A percentile compares a stretch with the other conserved stretches of the same genome.
Evolutionary conservation across 176 grass and related monocot genomes (phyloP).

Genomic region (Carex parvula): DNA sequence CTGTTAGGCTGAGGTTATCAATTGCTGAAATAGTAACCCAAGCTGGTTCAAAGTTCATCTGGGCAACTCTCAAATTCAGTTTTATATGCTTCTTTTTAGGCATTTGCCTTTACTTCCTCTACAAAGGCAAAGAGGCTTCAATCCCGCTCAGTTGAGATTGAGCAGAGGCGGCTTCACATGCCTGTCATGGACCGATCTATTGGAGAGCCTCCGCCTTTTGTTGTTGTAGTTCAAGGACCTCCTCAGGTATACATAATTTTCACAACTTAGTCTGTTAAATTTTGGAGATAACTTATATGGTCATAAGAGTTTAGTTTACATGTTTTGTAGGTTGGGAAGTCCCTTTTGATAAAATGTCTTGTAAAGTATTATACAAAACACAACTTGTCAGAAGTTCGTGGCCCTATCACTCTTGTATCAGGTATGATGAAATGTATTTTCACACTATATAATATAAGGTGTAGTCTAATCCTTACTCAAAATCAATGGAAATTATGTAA

Average conservation of each 20-base stretch:
- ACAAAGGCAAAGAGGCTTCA: constrained; percentile 79
- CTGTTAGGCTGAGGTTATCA: neutral
- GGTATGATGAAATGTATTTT: constrained; percentile 32
- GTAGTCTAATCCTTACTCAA: neutral
- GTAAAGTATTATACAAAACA: constrained; percentile 96
- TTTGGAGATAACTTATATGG: neutral
- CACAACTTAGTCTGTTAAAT: neutral
- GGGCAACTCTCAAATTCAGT: constrained; percentile 14
- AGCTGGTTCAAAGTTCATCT: neutral
- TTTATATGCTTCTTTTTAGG: constrained; percentile 39
- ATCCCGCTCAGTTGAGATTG: constrained; percentile 64
- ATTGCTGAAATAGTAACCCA: neutral
- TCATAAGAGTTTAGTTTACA: neutral
- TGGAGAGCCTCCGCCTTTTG: constrained; percentile 79
- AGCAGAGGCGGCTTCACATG: constrained; percentile 78
- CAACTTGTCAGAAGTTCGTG: constrained; percentile 75
- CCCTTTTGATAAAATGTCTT: constrained; percentile 85
- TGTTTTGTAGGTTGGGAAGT: constrained; percentile 74
- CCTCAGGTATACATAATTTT: constrained; percentile 46
- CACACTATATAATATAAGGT: neutral
- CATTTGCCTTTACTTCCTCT: constrained; percentile 89
- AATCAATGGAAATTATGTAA: constrained; percentile 11
- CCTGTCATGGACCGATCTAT: constrained; percentile 73
- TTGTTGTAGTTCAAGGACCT: constrained; percentile 97
- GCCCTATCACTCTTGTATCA: constrained; percentile 94